A percentile compares a stretch with the other conserved stretches of the same genome.
phyloP scores from a whole-genome alignment of 257 asterid species.

The Plantago major region DNA sequence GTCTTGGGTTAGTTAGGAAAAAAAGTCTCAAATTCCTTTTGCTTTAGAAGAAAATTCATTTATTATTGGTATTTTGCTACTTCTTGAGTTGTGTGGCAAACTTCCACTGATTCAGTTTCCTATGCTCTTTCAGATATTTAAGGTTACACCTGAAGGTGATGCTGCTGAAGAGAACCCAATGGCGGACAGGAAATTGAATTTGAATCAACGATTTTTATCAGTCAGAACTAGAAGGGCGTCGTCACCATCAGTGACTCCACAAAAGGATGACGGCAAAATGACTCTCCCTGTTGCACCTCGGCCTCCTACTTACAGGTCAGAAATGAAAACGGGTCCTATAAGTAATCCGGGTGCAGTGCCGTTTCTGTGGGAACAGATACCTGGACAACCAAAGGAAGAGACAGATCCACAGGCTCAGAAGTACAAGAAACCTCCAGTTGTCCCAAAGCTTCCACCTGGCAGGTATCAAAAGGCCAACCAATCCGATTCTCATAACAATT shows the following conservation, averaged over 20 bases:
- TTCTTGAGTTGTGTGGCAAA: too few relatives aligned
- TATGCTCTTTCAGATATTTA: background rate
- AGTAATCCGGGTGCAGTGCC: constrained; percentile 68
- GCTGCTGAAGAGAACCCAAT: constrained; percentile 39
- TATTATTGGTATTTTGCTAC: too few relatives aligned
- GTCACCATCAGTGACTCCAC: constrained; percentile 27
- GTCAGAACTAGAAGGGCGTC: constrained; percentile 38
- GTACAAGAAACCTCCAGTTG: constrained; percentile 30
- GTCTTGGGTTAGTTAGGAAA: too few relatives aligned
- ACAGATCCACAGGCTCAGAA: constrained; percentile 14
- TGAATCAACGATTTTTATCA: constrained; percentile 58
- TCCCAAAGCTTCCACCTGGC: constrained; percentile 67
- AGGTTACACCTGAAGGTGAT: constrained; percentile 26
- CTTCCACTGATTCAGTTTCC: background rate
- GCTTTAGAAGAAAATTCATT: too few relatives aligned
- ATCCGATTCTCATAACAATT: constrained; percentile 25
- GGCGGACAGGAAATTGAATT: constrained; percentile 65
- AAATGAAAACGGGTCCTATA: constrained; percentile 74
- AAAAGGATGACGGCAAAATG: constrained; percentile 23
- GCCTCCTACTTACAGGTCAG: constrained; percentile 53
- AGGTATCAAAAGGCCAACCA: constrained; percentile 25
- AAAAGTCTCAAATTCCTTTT: too few relatives aligned
- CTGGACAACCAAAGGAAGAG: constrained; percentile 67
- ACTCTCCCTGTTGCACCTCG: constrained; percentile 26
- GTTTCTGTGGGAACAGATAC: constrained; percentile 71